A percentile compares a stretch with the other conserved stretches of the same genome.
Conservation (phyloP, 305 asterid species). For the Fraxinus floribunda region DNA sequence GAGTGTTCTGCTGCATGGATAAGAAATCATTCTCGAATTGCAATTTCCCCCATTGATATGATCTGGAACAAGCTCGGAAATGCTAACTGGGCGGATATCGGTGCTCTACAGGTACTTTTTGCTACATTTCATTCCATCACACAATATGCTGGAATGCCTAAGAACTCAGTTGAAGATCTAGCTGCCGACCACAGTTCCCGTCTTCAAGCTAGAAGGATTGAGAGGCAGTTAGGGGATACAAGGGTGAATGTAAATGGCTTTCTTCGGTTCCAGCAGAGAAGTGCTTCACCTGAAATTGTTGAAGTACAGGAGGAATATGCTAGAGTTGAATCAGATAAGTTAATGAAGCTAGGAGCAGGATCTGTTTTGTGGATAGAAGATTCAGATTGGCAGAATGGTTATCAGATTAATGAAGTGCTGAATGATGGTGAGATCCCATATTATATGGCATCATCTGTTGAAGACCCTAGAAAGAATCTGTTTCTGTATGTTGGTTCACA, state of each 20-base stretch:
- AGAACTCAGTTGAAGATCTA: conserved; percentile 74
- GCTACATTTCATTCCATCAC: conserved; percentile 82
- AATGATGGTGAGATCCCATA: conserved; percentile 63
- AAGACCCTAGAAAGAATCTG: conserved; percentile 50
- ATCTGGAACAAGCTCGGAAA: conserved; percentile 98
- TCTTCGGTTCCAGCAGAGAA: conserved; percentile 62
- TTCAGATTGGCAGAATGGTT: conserved; percentile 62
- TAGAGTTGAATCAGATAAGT: conserved; percentile 51
- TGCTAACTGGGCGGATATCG: conserved; percentile 95
- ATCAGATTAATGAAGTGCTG: conserved; percentile 55
- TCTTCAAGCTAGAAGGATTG: conserved; percentile 78
- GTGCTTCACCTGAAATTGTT: conserved; percentile 85
- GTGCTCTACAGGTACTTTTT: conserved; percentile 83
- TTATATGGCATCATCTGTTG: conserved; percentile 62
- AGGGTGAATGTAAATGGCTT: conserved; percentile 60
- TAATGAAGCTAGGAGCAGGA: conserved; percentile 69
- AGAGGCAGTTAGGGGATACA: conserved; percentile 66
- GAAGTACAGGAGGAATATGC: conserved; percentile 74
- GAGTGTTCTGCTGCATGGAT: conserved; percentile 85
- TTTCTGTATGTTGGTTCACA: conserved; percentile 83
- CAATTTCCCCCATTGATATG: conserved; percentile 79
- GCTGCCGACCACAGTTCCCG: conserved; percentile 94
- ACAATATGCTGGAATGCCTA: conserved; percentile 78
- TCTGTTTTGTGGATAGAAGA: conserved; percentile 67
- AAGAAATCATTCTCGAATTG: conserved; percentile 53